These are phyloP conservation scores for Eucalyptus coolabah DNA, from an alignment of 345 rosid species.

Conservation along the genomic window DNA sequence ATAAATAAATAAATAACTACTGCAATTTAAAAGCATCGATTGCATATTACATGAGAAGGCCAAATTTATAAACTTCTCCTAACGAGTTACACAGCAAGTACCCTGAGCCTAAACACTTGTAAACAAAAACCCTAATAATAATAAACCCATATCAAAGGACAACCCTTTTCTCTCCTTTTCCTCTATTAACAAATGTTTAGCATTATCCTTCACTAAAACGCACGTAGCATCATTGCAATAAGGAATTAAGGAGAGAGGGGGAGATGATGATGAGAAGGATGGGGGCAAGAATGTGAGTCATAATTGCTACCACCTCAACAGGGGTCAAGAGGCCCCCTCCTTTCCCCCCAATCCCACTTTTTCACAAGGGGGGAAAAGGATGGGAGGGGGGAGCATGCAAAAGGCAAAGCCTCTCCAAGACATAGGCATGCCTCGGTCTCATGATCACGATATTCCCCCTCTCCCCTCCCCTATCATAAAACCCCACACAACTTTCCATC, in stretches of 20 bases:
- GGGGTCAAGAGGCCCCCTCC: not conserved
- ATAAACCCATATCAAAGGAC: not conserved
- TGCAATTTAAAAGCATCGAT: not conserved
- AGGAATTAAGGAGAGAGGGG: not conserved
- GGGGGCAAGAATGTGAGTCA: not conserved
- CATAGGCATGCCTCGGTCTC: not conserved
- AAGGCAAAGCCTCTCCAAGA: not conserved
- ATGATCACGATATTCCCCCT: not conserved
- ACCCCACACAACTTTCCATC: not conserved
- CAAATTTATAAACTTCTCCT: not conserved
- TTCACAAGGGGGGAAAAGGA: not conserved
- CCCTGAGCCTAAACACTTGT: not conserved
- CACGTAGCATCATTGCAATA: not conserved
- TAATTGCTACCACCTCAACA: not conserved
- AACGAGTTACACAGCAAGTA: not conserved
- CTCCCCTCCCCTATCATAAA: not conserved
- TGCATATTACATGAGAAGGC: not conserved
- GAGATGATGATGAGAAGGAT: not conserved
- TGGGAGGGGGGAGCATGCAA: not conserved
- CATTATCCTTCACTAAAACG: not conserved
- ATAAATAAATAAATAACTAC: rapidly evolving
- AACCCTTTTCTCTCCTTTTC: not conserved
- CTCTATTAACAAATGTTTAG: not conserved
- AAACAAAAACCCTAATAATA: not conserved
- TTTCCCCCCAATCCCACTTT: not conserved